phyloP scores from a whole-genome alignment of 192 early-diverging fungal genomes.

The Backusella circina region DNA sequence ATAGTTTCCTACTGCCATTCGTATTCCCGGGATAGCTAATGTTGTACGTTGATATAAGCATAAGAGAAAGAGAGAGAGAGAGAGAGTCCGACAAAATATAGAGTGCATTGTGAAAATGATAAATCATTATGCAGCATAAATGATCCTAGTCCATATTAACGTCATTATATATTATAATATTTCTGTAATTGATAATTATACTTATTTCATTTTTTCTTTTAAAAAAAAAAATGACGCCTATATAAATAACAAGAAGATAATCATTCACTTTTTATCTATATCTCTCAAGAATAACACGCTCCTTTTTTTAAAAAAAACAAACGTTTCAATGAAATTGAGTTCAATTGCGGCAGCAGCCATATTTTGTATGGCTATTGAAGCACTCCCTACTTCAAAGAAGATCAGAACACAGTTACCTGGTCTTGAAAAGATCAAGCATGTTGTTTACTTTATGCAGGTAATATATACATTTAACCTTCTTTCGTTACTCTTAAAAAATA shows the following conservation, averaged over 20 bases:
- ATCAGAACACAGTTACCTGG: background rate
- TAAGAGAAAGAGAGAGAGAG: too few species aligned
- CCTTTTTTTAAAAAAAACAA: background rate
- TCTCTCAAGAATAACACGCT: background rate
- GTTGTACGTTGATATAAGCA: background rate
- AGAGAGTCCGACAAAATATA: background rate
- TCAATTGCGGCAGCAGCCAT: background rate
- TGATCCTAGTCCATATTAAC: background rate
- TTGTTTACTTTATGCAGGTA: conserved; percentile 30
- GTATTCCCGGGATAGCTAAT: background rate
- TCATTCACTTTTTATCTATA: background rate
- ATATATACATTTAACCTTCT: too few species aligned
- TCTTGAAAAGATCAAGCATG: conserved; percentile 25
- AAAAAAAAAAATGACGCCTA: background rate
- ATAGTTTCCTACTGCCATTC: background rate
- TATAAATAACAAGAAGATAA: background rate
- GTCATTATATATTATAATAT: background rate
- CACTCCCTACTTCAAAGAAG: background rate
- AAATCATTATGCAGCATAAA: background rate
- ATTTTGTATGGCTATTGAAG: background rate
- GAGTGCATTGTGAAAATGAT: background rate
- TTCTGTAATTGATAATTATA: background rate
- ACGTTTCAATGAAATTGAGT: background rate
- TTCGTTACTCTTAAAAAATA: too few species aligned
- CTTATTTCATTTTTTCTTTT: background rate